Evolutionary conservation across 192 early-diverging fungal genomes (phyloP), one percentile per base, ranked within the genome.

Genomic region (Cetraspora pellucida): DNA sequence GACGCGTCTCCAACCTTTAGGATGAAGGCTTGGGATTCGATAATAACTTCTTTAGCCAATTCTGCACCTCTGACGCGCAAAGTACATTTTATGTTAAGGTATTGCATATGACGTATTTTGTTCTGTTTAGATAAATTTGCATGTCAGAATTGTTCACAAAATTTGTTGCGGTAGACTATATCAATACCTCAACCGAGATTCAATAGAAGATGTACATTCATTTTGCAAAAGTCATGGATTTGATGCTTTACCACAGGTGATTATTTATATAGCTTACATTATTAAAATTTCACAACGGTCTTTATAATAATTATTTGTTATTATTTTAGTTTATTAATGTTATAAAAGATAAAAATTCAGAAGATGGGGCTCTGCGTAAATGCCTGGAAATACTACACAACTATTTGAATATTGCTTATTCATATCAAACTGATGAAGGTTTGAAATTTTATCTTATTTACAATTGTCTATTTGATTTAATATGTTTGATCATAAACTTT

Each of bases 151-250:
- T 50, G 23, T 21, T 49, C 49, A 23, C 23, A 16, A n/a, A n/a
- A 63, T 63, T 61, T 47, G 10, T 19, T 50, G 27, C 10, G 27
- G 17, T 37, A 72, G 74, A 44, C 74, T 76, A 25, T 27, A 65
- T 31, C 55, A 59, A 21, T 76, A 46, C 21, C 17, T 76, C 23
- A 57, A 76, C 37, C 61, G 74, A 50, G 47, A 66, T 63, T 61
- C 60, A 16, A 44, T 76, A 21, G 59, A 76, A 44, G 74, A 76
- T 66, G 19, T 76, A 19, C 28, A 49, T 52, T 44, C 31, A 50
- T 76, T 76, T 31, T 54, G 74, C 27, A 66, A 76, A 60, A 47
- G 60, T 52, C 44, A 65, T 14, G 74, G 59, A n/a, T 65, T 76
- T 23, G 74, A 76, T n/a, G 31, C 23, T 10, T 14, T 76, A 3